These are phyloP conservation scores for Vanilla planifolia DNA, from an alignment of 106 monocot species.

Conservation along the genomic window DNA sequence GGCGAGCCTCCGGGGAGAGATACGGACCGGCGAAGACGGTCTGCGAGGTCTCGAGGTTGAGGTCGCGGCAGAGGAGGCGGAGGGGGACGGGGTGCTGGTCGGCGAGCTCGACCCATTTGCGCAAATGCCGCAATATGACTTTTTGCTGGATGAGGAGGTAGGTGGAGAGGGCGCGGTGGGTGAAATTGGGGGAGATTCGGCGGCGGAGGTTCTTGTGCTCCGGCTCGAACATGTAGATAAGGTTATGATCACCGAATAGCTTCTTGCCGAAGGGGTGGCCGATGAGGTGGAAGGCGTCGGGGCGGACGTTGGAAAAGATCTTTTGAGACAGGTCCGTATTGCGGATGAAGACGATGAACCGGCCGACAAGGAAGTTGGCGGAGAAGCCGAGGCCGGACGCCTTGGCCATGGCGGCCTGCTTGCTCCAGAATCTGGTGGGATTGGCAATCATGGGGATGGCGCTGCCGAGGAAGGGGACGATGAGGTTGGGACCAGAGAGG, in stretches of 20 bases:
- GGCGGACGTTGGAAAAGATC: conserved; percentile 85
- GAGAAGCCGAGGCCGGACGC: conserved; percentile 50
- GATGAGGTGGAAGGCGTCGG: conserved; percentile 90
- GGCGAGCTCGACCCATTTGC: conserved; percentile 33
- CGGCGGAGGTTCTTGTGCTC: conserved; percentile 83
- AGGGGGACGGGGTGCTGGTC: conserved; percentile 36
- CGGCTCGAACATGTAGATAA: conserved; percentile 94
- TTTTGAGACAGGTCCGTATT: conserved; percentile 79
- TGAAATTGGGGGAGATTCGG: conserved; percentile 83
- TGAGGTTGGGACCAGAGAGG: conserved; percentile 53
- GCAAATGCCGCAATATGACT: conserved; percentile 59
- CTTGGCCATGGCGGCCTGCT: conserved; percentile 40
- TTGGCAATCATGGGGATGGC: conserved; percentile 63
- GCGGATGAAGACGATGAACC: conserved; percentile 83
- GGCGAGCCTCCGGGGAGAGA: conserved; percentile 28
- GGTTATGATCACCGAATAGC: conserved; percentile 95
- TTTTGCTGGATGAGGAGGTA: conserved; percentile 70
- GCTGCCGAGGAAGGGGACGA: conserved; percentile 80
- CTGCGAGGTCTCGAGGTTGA: conserved; percentile 96
- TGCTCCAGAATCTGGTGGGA: conserved; percentile 74
- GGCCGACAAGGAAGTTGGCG: conserved; percentile 82
- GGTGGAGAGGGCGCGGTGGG: conserved; percentile 62
- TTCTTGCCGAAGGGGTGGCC: conserved; percentile 92
- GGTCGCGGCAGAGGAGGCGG: conserved; percentile 62
- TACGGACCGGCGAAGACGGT: conserved; percentile 77